A percentile compares a stretch with the other conserved stretches of the same genome.
These are phyloP conservation scores for Candida anutae DNA, from an alignment of 1,139 yeast species.

Conservation along the genomic window DNA sequence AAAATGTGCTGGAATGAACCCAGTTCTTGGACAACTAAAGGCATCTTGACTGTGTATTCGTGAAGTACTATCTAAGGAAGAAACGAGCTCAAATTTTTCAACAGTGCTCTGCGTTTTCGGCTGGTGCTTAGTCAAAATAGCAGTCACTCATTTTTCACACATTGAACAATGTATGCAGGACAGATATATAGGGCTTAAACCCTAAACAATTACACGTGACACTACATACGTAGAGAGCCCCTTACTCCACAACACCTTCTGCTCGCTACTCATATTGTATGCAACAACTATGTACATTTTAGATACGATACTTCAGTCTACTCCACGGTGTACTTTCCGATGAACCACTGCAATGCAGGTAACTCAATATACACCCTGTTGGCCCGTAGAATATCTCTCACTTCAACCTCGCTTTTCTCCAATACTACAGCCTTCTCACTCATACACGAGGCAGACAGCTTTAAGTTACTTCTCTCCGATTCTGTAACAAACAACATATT, in stretches of 20 bases:
- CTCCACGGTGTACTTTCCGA: constrained; percentile 19
- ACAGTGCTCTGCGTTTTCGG: too few relatives aligned
- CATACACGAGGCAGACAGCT: constrained; percentile 41
- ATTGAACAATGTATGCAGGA: too few relatives aligned
- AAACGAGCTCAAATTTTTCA: too few relatives aligned
- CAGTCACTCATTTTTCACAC: too few relatives aligned
- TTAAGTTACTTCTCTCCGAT: constrained; percentile 44
- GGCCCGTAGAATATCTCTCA: constrained; percentile 78
- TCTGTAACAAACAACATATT: constrained; percentile 64
- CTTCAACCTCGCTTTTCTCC: constrained; percentile 73
- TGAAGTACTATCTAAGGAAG: background rate
- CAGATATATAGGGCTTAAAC: too few relatives aligned
- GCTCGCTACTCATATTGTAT: too few relatives aligned
- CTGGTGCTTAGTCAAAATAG: too few relatives aligned
- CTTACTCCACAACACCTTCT: too few relatives aligned
- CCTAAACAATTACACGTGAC: too few relatives aligned
- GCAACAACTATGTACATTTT: too few relatives aligned
- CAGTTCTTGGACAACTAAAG: constrained; percentile 98
- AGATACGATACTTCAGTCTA: constrained; percentile 7
- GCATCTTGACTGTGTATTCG: constrained; percentile 48
- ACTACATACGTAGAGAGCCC: too few relatives aligned
- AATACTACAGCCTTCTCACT: constrained; percentile 53
- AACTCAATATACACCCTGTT: constrained; percentile 69
- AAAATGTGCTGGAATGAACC: constrained; percentile 99
- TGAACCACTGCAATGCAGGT: constrained; percentile 59